Base-by-base conservation (phyloP, 2,329 filamentous ascomycete genomes). In the Trichothecium sympodiale region DNA sequence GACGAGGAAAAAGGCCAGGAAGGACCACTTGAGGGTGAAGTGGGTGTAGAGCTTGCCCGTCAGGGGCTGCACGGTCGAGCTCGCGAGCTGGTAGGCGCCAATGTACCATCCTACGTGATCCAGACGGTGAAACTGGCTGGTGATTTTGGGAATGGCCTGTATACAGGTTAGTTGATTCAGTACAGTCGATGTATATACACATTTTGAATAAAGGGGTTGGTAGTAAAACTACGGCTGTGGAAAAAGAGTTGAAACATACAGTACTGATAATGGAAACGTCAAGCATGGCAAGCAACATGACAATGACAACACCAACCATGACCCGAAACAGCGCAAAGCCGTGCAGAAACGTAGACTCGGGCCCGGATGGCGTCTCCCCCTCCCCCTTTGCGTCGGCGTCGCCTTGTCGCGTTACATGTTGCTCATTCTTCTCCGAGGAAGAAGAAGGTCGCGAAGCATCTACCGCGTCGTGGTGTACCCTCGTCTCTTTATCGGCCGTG, bases 51-150 rank as follows among this genome's bases (percentile, higher is more conserved):
- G 36, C 42, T 64, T 71, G 1, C 69, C 69, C 0, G 61, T 59
- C 4, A 72, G 51, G 2, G 67, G 67, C 40, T 69, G 65, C 2
- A 71, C 43, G 2, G 65, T 57, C n/a, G 63, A 55, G 52, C 51
- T 64, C 16, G 59, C 50, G 29, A 71, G 53, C 23, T 61, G 58
- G 43, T 67, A 69, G 15, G 62, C 62, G 30, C 61, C 61, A 2
- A 58, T 61, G 41, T 73, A 73, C 69, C 70, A 74, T 15, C 67
- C 68, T 6, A 73, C 60, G 42, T 74, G 68, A 9, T 55, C 46
- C 1, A 72, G 51, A 8, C 60, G 57, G 35, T 68, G 56, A 48
- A 69, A 66, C 17, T 63, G 55, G 35, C 54, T 62, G 1, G 67
- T 70, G 40, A 72, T 71, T 30, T 53, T 48, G 0, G 65, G 65